Evolutionary conservation across 1,139 yeast species (phyloP), one percentile per base, ranked within the genome.

Genomic region (Geotrichum restrictum): DNA sequence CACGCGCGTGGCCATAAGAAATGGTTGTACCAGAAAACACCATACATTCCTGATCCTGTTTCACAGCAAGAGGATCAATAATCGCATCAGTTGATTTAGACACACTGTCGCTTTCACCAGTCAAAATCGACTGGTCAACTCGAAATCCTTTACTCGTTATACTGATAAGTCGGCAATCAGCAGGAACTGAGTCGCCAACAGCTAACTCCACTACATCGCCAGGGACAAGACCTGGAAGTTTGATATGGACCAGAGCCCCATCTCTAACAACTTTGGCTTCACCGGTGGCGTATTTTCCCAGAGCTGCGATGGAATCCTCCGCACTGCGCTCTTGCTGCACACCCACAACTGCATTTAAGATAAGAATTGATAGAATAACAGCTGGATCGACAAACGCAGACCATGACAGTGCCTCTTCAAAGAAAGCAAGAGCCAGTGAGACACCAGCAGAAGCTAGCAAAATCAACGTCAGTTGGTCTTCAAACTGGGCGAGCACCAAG

Each of bases 151-250:
- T 70, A 48, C 68, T 54, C 38, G 60, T 65, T 32, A 73, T 63
- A 8, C 49, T 54, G 10, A 58, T 22, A 29, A 76, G 60, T 43
- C 80, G 64, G 53, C 76, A 64, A 57, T 76, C 80, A 1, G 80
- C 80, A 11, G 80, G 80, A 16, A 75, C 64, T 6, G 75, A 70
- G 59, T 75, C 79, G 19, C 80, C 80, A 3, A 74, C 78, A 29
- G 69, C 60, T 47, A 76, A 64, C 50, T 70, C 74, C 21, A 75
- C 74, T 44, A 76, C 62, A 59, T 76, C 80, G 27, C 79, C 80
- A 1, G 78, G 79, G 34, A 75, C 79, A 5, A 76, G 71, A 27
- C 74, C 74, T 50, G 70, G 73, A 13, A 78, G 75, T 8, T 70
- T 66, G 42, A 76, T 63, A 27, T 70, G 68, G 39, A 58, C 41